Evolutionary conservation across 805 yeast species (phyloP).

Genomic region (Myxozyma kluyveri): DNA sequence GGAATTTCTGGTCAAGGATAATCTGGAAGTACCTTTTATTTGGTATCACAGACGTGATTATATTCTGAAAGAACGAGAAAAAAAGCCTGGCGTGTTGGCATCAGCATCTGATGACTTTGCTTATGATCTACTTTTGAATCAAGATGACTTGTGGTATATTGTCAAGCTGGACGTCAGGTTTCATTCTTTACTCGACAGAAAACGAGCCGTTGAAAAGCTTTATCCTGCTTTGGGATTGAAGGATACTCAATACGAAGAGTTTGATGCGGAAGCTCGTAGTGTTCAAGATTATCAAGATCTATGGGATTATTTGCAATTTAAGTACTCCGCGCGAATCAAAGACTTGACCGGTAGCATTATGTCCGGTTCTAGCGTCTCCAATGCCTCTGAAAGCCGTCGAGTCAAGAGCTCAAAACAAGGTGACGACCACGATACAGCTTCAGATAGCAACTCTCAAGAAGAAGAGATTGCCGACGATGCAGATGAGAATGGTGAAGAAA

Average conservation of each 20-base stretch:
- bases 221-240: conserved; percentile 52
- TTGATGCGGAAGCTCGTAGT: conserved; percentile 54
- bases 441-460: neutral
- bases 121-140: conserved; percentile 42
- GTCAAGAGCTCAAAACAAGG: neutral
- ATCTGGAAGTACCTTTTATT: conserved; percentile 88
- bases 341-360: too few species aligned
- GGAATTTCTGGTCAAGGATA: conserved; percentile 71
- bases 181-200: conserved; percentile 77
- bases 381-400: neutral
- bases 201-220: conserved; percentile 57
- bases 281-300: conserved; percentile 84
- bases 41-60: conserved; percentile 95
- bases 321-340: conserved; percentile 58
- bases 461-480: conserved; percentile 30
- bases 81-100: conserved; percentile 37
- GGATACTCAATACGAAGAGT: conserved; percentile 59
- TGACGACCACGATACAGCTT: conserved; percentile 7
- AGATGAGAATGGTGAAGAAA: conserved; percentile 17
- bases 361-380: neutral
- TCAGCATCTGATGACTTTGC: conserved; percentile 18
- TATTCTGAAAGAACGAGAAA: conserved; percentile 49
- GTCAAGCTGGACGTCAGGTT: conserved; percentile 82
- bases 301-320: conserved; percentile 76
- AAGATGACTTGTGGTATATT: conserved; percentile 91